phyloP scores from a whole-genome alignment of 2,329 filamentous ascomycete genomes.

The Penicillium sp. region DNA sequence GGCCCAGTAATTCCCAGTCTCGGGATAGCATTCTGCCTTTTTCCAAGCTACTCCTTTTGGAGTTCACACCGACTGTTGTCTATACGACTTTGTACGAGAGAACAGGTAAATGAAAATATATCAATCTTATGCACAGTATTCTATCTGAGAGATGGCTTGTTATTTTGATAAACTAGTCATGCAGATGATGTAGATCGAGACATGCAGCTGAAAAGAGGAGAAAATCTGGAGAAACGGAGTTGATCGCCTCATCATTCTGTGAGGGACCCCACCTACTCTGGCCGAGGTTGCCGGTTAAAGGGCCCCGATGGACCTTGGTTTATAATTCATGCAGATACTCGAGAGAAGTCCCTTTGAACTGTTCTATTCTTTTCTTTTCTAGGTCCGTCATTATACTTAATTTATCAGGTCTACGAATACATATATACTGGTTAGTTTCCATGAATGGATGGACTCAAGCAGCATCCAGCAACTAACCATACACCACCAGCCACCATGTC shows the following conservation, averaged over 20 bases:
- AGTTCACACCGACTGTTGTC: too few species aligned
- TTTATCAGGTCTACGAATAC: not conserved
- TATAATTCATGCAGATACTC: not conserved
- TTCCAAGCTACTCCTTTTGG: too few species aligned
- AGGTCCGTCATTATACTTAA: not conserved
- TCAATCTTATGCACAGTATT: too few species aligned
- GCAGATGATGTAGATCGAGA: too few species aligned
- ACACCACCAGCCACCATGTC: conserved; percentile 31
- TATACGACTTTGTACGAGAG: too few species aligned
- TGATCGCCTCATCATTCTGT: conserved; percentile 15
- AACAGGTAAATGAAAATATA: too few species aligned
- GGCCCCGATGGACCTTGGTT: not conserved
- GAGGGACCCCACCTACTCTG: conserved; percentile 26
- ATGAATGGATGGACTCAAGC: not conserved
- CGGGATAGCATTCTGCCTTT: too few species aligned
- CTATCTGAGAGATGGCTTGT: too few species aligned
- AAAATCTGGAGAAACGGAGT: conserved; percentile 9
- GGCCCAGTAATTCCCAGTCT: too few species aligned
- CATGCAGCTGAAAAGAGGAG: not conserved
- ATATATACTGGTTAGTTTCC: not conserved
- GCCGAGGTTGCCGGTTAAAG: conserved; percentile 24
- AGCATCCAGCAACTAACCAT: not conserved
- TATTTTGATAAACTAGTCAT: too few species aligned
- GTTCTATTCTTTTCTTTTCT: not conserved
- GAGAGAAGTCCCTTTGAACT: not conserved